Evolutionary conservation across 78 protist genomes (phyloP).

Genomic region (Dictyostelium capitatum): DNA sequence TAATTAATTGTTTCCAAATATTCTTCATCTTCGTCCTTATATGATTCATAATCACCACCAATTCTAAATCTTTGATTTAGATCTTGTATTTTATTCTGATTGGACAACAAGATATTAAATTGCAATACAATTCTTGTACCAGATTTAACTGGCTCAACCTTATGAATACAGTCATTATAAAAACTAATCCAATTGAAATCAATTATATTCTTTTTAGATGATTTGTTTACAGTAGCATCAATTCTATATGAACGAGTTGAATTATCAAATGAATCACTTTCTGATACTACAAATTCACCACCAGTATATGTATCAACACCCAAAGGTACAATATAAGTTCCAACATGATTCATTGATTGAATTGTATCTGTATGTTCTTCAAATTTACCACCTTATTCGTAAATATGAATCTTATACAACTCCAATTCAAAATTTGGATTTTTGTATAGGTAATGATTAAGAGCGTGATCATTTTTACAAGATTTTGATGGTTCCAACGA

Average conservation of each 20-base stretch:
- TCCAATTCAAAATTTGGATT: neutral
- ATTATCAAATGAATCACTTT: neutral
- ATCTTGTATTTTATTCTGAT: too few relatives aligned
- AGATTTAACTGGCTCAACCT: neutral
- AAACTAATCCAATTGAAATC: neutral
- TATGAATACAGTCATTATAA: slow-evolving; percentile 13
- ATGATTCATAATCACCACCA: too few relatives aligned
- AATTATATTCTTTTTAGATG: neutral
- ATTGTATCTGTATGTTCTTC: slow-evolving; percentile 12
- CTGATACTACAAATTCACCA: neutral
- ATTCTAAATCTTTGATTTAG: too few relatives aligned
- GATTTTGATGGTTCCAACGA: too few relatives aligned
- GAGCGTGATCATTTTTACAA: neutral
- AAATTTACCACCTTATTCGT: slow-evolving; percentile 12
- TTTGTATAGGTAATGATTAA: neutral
- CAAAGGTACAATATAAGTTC: slow-evolving; percentile 1
- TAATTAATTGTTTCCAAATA: too few relatives aligned
- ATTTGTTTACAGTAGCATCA: neutral
- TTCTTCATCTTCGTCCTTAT: too few relatives aligned
- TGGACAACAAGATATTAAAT: neutral
- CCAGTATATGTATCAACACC: slow-evolving; percentile 20
- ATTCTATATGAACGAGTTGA: neutral
- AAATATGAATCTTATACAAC: slow-evolving; percentile 14
- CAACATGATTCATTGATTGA: neutral
- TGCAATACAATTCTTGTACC: neutral